Percentiles rank a stretch among this genome's conserved stretches.
These are phyloP conservation scores for Stachybotrys chlorohalonatus DNA, from an alignment of 2,329 filamentous ascomycete species.

Conservation along the genomic window DNA sequence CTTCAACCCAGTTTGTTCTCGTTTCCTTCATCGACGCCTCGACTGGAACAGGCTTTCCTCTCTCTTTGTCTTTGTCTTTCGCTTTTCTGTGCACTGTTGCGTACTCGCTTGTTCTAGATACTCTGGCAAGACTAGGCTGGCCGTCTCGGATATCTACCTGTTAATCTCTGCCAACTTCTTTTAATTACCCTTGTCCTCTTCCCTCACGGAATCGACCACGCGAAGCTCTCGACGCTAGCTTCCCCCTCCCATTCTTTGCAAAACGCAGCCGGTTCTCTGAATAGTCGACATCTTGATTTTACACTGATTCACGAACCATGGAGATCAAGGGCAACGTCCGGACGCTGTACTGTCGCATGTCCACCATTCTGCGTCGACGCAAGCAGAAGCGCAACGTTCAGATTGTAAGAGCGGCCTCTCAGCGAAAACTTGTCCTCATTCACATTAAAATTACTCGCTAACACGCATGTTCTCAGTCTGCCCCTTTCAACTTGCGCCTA, in stretches of 20 bases:
- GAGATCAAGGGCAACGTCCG: conserved; percentile 33
- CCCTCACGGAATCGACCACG: too few relatives aligned
- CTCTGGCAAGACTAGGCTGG: background rate
- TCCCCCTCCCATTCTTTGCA: too few relatives aligned
- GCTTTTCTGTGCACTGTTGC: background rate
- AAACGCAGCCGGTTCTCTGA: too few relatives aligned
- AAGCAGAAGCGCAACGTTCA: conserved; percentile 33
- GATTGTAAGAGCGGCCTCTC: conserved; percentile 30
- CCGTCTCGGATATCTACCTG: background rate
- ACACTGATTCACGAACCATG: conserved; percentile 9
- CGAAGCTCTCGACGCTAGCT: too few relatives aligned
- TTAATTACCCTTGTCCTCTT: too few relatives aligned
- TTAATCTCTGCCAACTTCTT: background rate
- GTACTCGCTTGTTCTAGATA: background rate
- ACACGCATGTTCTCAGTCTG: conserved; percentile 33
- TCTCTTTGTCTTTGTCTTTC: background rate
- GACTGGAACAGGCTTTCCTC: background rate
- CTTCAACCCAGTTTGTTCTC: background rate
- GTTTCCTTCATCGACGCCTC: background rate
- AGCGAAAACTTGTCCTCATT: background rate
- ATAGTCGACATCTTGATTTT: too few relatives aligned
- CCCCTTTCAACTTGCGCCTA: conserved; percentile 49
- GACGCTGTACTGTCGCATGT: conserved; percentile 33
- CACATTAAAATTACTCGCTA: conserved; percentile 6
- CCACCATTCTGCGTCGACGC: conserved; percentile 30